These are phyloP conservation scores for Lepidium didymum DNA, from an alignment of 345 rosid genomes.

Conservation along the genomic window DNA sequence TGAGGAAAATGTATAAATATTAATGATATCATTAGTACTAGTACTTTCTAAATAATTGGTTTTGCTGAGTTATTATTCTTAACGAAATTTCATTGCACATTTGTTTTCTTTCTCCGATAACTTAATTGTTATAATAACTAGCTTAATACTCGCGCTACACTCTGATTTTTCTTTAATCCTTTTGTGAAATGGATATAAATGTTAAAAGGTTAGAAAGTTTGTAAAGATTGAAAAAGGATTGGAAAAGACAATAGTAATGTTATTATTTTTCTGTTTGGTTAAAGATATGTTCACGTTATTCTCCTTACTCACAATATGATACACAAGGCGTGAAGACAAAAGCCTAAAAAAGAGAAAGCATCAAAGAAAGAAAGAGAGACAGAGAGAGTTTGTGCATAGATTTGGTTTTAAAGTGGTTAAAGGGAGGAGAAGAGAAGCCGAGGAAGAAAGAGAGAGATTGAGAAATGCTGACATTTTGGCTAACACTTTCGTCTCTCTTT, in stretches of 20 bases:
- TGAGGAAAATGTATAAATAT: constrained; percentile 9
- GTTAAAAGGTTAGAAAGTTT: too few species aligned
- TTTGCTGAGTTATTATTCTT: background rate
- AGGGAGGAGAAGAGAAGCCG: constrained; percentile 12
- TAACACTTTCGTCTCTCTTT: constrained; percentile 3
- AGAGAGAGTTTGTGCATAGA: constrained; percentile 13
- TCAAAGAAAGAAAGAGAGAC: background rate
- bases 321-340: too few species aligned
- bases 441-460: background rate
- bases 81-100: background rate
- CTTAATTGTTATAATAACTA: background rate
- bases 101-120: background rate
- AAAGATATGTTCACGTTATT: too few species aligned
- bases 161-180: too few species aligned
- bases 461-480: constrained; percentile 25
- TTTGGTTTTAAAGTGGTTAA: constrained; percentile 1
- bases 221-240: too few species aligned
- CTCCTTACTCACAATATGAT: too few species aligned
- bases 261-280: too few species aligned
- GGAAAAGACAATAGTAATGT: too few species aligned
- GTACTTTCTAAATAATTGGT: background rate
- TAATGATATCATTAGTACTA: background rate
- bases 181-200: too few species aligned
- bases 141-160: too few species aligned
- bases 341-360: too few species aligned